Evolutionary conservation across 129 eudicot genomes (phyloP).

Genomic region (Daucus carota): DNA sequence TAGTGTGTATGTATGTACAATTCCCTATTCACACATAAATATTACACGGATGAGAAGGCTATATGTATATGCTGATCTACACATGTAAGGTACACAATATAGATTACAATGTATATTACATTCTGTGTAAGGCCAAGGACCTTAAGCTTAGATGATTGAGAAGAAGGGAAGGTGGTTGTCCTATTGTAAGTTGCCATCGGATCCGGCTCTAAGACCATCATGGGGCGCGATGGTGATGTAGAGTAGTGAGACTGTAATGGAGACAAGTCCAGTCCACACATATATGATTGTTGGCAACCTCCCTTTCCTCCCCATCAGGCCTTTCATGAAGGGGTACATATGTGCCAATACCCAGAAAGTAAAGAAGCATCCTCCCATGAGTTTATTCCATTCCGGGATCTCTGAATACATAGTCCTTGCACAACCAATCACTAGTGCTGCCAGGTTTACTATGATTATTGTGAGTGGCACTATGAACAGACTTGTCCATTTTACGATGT

Average conservation of each 20-base stretch:
- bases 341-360: slow-evolving; percentile 88
- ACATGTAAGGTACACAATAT: background rate
- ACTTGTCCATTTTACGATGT: slow-evolving; percentile 63
- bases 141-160: background rate
- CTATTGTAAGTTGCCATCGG: slow-evolving; percentile 10
- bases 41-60: background rate
- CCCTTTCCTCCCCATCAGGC: slow-evolving; percentile 83
- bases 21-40: background rate
- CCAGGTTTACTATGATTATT: slow-evolving; percentile 52
- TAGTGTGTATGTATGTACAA: slow-evolving; percentile 4
- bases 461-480: slow-evolving; percentile 64
- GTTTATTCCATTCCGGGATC: slow-evolving; percentile 78
- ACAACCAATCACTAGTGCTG: slow-evolving; percentile 54
- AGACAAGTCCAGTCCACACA: slow-evolving; percentile 73
- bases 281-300: slow-evolving; percentile 57
- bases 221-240: slow-evolving; percentile 67
- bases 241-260: slow-evolving; percentile 67
- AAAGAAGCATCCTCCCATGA: slow-evolving; percentile 69
- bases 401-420: slow-evolving; percentile 66
- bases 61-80: background rate
- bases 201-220: slow-evolving; percentile 19
- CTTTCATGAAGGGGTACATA: slow-evolving; percentile 82
- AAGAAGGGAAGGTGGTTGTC: background rate
- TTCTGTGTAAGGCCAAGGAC: background rate
- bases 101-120: background rate